Evolutionary conservation across 176 grass and related monocot species (phyloP), one percentile per base, ranked within the genome.

Genomic region (Bromus sterilis): DNA sequence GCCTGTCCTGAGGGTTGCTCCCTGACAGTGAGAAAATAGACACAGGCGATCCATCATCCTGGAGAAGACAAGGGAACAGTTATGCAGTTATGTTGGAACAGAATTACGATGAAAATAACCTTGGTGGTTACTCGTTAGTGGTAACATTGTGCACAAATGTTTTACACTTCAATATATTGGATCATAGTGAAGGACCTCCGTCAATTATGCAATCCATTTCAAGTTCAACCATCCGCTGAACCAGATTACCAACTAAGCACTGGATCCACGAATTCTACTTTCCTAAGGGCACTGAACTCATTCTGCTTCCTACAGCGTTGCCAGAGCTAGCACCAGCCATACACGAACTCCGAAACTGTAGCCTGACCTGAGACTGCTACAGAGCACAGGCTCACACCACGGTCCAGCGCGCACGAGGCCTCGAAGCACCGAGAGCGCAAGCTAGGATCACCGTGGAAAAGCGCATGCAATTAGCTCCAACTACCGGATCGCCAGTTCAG

Each of bases 21-120:
- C 93, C 97, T 71, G 91, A 96, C 66, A 99, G 87, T 83, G 89
- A 91, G 87, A 99, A 99, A 75, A 99, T 96, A 25, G 97, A 99
- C 67, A 99, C 97, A 23, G 89, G 46, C 13, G 91, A 93, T 49
- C 97, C 93, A 77, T 99, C 97, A 80, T 99, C 97, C 97, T 99
- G 89, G 78, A 86, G 69, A 87, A 83, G 35, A 85, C 31, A 83
- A 80, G 58, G 61, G 46, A 80, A 80, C n/a, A 37, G 79, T 33
- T 57, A 46, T 24, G n/a, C n/a, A 37, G 79, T 33, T 57, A 46
- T 24, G n/a, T 83, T 78, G 24, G 14, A 7, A 41, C 20, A 31
- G 21, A 49, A 74, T 73, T 37, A 39, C 23, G 39, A 8, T 5
- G 1, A 25, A 46, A 64, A 37, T 60, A 25, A 61, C 21, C 10